These are phyloP conservation scores for Tolypocladium nubicola DNA, from an alignment of 2,329 filamentous ascomycete genomes.

Conservation along the genomic window DNA sequence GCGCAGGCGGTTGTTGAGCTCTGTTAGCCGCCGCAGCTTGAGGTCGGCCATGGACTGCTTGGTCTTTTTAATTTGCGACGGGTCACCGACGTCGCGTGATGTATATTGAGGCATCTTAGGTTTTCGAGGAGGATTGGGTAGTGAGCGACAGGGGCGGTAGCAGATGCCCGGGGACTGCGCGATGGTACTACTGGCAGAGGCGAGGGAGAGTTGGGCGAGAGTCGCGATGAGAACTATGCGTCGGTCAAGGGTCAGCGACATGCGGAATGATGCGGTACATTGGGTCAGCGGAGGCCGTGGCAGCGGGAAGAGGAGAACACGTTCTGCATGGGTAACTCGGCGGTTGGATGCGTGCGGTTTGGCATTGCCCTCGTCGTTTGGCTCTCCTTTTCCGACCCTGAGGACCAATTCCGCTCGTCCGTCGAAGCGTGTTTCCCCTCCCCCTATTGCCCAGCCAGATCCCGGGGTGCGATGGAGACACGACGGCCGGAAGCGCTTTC, in stretches of 20 bases:
- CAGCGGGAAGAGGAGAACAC: background rate
- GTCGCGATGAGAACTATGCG: background rate
- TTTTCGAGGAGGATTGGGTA: background rate
- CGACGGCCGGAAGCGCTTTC: background rate
- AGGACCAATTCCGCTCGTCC: background rate
- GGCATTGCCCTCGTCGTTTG: background rate
- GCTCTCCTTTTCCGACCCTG: background rate
- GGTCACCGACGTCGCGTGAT: slow-evolving; percentile 56
- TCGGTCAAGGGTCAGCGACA: background rate
- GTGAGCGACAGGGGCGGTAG: slow-evolving; percentile 8
- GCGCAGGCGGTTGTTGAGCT: slow-evolving; percentile 90
- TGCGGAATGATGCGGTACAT: background rate
- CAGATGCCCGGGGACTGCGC: background rate
- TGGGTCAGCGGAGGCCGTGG: background rate
- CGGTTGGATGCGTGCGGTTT: background rate
- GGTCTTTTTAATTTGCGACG: slow-evolving; percentile 71
- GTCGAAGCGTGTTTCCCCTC: background rate
- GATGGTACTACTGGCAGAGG: background rate
- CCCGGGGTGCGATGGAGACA: background rate
- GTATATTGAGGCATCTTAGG: slow-evolving; percentile 54
- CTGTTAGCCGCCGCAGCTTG: slow-evolving; percentile 89
- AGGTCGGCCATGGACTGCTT: slow-evolving; percentile 99
- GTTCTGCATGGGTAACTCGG: background rate
- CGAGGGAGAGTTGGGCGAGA: background rate
- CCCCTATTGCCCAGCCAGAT: background rate